These are phyloP conservation scores for Aspergillus texensis DNA, from an alignment of 2,329 filamentous ascomycete genomes.

Conservation along the genomic window DNA sequence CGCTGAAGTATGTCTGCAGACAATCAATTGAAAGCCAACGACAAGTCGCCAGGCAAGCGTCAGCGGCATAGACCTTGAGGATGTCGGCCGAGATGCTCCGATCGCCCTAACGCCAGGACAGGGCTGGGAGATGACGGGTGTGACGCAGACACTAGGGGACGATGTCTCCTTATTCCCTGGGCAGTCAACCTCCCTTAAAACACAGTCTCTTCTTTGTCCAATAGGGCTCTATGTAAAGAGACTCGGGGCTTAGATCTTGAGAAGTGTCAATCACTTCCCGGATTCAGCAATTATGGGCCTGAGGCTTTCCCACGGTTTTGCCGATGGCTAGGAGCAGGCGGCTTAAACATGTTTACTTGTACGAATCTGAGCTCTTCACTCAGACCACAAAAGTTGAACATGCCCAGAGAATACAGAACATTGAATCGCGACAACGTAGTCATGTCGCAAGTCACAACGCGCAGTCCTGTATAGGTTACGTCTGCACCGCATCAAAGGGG, in stretches of 20 bases:
- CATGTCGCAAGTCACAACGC: background rate
- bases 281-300: background rate
- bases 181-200: background rate
- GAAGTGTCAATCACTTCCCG: too few relatives aligned
- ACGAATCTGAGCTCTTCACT: background rate
- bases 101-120: background rate
- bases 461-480: background rate
- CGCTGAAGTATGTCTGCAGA: background rate
- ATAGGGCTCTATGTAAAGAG: background rate
- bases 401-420: background rate
- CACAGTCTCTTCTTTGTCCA: background rate
- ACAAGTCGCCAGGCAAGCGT: background rate
- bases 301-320: background rate
- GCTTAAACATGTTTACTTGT: background rate
- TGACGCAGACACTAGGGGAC: background rate
- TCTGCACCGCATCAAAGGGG: background rate
- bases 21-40: background rate
- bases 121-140: too few relatives aligned
- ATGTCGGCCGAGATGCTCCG: background rate
- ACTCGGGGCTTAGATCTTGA: background rate
- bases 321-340: background rate
- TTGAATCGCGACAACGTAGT: background rate
- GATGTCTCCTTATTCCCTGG: background rate
- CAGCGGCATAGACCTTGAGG: background rate
- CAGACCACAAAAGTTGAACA: background rate